Percentiles rank a stretch among this genome's conserved stretches.
Conservation (phyloP, 345 rosid genomes). For the Gossypium longicalyx region DNA sequence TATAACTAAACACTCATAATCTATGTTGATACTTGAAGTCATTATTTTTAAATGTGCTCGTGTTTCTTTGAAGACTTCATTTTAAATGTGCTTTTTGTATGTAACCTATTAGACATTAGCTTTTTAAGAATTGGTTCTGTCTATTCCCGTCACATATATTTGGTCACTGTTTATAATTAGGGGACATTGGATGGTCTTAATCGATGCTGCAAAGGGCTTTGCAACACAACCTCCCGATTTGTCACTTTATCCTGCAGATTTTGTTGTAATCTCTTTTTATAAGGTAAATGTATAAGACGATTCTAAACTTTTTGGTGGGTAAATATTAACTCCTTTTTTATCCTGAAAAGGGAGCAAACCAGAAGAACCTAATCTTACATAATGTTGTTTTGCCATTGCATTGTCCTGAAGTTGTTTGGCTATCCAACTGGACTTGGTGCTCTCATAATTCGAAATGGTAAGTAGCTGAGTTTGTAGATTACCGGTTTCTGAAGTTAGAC, state of each 20-base stretch:
- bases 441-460: constrained; percentile 78
- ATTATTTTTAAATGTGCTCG: neutral
- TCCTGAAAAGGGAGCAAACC: constrained; percentile 26
- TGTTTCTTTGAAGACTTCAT: neutral
- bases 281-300: constrained; percentile 33
- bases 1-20: neutral
- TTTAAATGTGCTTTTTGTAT: neutral
- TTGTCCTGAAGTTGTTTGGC: constrained; percentile 70
- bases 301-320: neutral
- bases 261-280: constrained; percentile 81
- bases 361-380: constrained; percentile 1
- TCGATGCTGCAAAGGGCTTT: constrained; percentile 98
- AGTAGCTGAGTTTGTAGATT: constrained; percentile 26
- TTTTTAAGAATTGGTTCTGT: neutral
- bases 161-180: constrained; percentile 25
- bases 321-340: neutral
- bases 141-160: neutral
- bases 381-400: constrained; percentile 18
- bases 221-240: constrained; percentile 77
- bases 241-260: constrained; percentile 77
- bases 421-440: constrained; percentile 99
- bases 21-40: neutral
- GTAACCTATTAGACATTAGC: neutral
- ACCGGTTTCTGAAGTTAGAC: constrained; percentile 9
- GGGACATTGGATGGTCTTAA: constrained; percentile 78